A percentile compares a stretch with the other conserved stretches of the same genome.
Conservation (phyloP, 106 monocot species). For the Dioscorea zingiberensis region DNA sequence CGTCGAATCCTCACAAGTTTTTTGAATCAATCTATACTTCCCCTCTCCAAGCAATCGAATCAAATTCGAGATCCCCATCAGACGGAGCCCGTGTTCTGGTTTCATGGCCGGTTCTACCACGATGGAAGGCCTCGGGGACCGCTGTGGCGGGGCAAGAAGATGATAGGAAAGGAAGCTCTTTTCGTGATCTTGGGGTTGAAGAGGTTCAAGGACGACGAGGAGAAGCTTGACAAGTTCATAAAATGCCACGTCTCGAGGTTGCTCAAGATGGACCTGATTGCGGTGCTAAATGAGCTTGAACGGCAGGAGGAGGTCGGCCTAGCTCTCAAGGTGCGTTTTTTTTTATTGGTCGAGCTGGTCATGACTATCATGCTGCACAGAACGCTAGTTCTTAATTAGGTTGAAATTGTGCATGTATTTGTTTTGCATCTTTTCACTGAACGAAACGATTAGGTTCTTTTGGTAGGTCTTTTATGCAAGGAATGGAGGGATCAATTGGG, state of each 20-base stretch:
- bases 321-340: constrained; percentile 63
- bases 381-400: no score
- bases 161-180: constrained; percentile 89
- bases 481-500: no score
- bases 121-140: constrained; percentile 91
- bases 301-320: constrained; percentile 77
- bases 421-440: no score
- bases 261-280: constrained; percentile 86
- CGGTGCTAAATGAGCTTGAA: constrained; percentile 76
- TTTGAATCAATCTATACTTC: not conserved
- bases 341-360: not conserved
- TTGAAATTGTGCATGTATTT: no score
- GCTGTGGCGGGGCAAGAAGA: constrained; percentile 94
- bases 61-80: not conserved
- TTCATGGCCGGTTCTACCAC: constrained; percentile 36
- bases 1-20: not conserved
- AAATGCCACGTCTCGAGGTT: constrained; percentile 69
- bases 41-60: not conserved
- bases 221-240: constrained; percentile 68
- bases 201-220: constrained; percentile 84
- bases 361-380: no score
- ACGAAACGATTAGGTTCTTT: no score
- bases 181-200: constrained; percentile 82
- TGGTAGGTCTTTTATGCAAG: no score
- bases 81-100: not conserved